phyloP scores from a whole-genome alignment of 805 yeast species.

The Danielia oregonensis region DNA sequence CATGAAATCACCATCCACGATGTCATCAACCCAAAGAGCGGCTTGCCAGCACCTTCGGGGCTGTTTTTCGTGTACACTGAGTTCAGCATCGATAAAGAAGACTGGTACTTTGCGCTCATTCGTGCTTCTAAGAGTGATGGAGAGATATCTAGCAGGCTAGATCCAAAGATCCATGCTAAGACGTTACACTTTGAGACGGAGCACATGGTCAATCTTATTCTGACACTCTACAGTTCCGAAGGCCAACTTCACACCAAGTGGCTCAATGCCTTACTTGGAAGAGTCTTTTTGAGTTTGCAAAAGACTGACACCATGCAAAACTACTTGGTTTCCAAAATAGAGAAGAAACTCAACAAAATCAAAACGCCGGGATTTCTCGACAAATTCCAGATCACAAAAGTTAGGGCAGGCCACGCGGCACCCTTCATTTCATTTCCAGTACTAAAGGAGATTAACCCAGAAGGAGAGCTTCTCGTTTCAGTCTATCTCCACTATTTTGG shows the following conservation, averaged over 20 bases:
- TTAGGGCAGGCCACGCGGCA: constrained; percentile 74
- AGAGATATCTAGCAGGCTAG: constrained; percentile 13
- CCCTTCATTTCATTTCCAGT: constrained; percentile 77
- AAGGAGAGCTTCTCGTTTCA: constrained; percentile 66
- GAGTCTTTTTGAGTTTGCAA: constrained; percentile 75
- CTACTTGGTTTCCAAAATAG: constrained; percentile 54
- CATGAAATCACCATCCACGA: constrained; percentile 21
- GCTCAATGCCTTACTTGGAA: constrained; percentile 85
- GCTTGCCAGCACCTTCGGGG: constrained; percentile 33
- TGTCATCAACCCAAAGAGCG: constrained; percentile 18
- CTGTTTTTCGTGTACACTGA: constrained; percentile 68
- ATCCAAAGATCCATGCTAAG: constrained; percentile 63
- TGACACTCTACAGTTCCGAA: constrained; percentile 74
- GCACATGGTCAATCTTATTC: constrained; percentile 71
- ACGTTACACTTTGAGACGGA: constrained; percentile 68
- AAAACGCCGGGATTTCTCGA: constrained; percentile 86
- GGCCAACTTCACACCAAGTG: constrained; percentile 82
- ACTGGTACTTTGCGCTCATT: constrained; percentile 86
- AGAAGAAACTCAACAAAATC: constrained; percentile 70
- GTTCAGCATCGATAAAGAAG: constrained; percentile 80
- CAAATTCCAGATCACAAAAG: constrained; percentile 68
- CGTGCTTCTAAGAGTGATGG: constrained; percentile 58
- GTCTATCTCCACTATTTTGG: constrained; percentile 70
- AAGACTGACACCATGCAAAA: constrained; percentile 64
- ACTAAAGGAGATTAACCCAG: constrained; percentile 67